Conservation (phyloP, 495 filamentous ascomycete species). For the Amorphotheca resinae region DNA sequence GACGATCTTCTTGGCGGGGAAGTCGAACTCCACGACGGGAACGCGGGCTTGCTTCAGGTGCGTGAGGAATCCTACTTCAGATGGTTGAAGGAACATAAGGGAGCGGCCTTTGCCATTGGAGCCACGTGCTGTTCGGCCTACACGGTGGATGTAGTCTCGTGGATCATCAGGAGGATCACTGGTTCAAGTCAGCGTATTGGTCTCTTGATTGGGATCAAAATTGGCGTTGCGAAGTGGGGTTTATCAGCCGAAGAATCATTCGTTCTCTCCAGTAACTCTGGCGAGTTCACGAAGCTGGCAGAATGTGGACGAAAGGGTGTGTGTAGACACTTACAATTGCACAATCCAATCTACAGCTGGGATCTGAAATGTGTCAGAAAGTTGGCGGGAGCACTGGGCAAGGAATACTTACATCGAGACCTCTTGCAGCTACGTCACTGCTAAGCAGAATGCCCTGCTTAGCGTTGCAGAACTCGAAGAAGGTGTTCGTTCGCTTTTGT, state of each 20-base stretch:
- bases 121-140: constrained; percentile 88
- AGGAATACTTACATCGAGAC: constrained; percentile 58
- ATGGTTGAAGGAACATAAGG: constrained; percentile 67
- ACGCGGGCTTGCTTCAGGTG: constrained; percentile 87
- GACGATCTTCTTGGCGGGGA: constrained; percentile 80
- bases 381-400: not conserved
- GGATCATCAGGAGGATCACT: constrained; percentile 81
- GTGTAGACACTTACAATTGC: constrained; percentile 41
- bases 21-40: constrained; percentile 91
- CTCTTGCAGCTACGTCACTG: constrained; percentile 91
- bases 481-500: constrained; percentile 91
- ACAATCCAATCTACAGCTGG: constrained; percentile 91
- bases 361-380: constrained; percentile 39
- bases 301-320: not conserved
- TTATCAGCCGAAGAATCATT: no score
- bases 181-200: not conserved
- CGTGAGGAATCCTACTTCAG: constrained; percentile 82
- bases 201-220: not conserved
- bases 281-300: not conserved
- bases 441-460: constrained; percentile 82
- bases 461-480: constrained; percentile 97
- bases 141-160: constrained; percentile 90
- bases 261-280: no score
- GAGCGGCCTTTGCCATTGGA: constrained; percentile 39
- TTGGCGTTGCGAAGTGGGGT: no score